Base-by-base conservation (phyloP, 2,329 filamentous ascomycete species). In the Aurifilum marmelostoma region DNA sequence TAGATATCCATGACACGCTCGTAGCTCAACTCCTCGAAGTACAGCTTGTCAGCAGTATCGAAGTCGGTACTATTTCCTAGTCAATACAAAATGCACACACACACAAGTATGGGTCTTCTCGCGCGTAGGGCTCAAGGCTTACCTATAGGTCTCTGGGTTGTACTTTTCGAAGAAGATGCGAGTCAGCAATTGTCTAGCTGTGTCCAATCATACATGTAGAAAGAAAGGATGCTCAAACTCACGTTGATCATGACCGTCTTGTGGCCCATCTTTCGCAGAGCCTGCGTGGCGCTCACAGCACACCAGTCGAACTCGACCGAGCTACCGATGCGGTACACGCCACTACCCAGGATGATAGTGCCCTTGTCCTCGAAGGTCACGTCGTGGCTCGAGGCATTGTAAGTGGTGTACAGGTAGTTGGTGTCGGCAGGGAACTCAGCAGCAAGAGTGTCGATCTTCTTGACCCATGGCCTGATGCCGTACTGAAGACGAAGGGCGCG, bases 261-360 rank as follows among this genome's bases (percentile, higher is more conserved):
- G 85, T 97, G 92, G 74, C 94, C 94, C 85, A 97, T 93, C 71
- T 91, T 85, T 75, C 90, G 89, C 72, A 98, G 86, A 56, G 93
- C 92, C 72, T 93, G 87, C 14, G 94, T 94, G 72, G 94, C 92
- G 76, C 94, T 96, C 71, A 97, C 94, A 72, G 94, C 94, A 79
- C 95, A 98, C 95, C 95, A 98, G 82, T 99, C 95, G 78, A 99
- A 99, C 81, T 99, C 96, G 65, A 99, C 96, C 8, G 94, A 97
- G 82, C 91, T 95, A 76, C 96, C 96, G 78, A 98, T 99, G 78
- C 96, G 90, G 87, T 99, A 99, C 29, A 98, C 96, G 81, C 96
- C 96, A 77, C 91, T 95, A 71, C 96, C 96, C 18, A 99, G 88
- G 69, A 98, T 91, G 67, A 99, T 83, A 60, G 90, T 92, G 72